These are phyloP conservation scores for Tetrapisispora iriomotensis DNA, from an alignment of 805 yeast genomes.

Conservation along the genomic window DNA sequence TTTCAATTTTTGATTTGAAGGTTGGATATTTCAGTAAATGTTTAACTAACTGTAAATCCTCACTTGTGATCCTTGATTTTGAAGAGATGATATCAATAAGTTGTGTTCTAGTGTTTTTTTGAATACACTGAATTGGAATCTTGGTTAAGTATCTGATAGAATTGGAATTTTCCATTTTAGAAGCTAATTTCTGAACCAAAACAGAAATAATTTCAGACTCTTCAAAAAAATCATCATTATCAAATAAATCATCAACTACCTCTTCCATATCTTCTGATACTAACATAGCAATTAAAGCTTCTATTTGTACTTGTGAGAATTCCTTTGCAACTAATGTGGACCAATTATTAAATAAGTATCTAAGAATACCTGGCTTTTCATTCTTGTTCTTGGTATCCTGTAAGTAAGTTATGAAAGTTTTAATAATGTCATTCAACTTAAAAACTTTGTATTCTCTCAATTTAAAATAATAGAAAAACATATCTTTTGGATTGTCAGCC, in stretches of 20 bases:
- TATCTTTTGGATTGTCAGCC: constrained; percentile 6
- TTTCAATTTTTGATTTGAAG: constrained; percentile 43
- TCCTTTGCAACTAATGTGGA: constrained; percentile 35
- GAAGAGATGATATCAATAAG: constrained; percentile 17
- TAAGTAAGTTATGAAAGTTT: constrained; percentile 15
- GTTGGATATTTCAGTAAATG: constrained; percentile 44
- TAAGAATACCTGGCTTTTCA: constrained; percentile 7
- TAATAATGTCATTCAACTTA: constrained; percentile 14
- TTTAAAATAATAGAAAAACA: constrained; percentile 38
- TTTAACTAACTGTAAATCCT: constrained; percentile 21
- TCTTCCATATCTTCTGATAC: constrained; percentile 16
- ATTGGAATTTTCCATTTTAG: constrained; percentile 3
- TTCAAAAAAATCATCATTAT: constrained; percentile 39
- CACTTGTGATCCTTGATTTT: constrained; percentile 3
- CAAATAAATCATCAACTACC: constrained; percentile 21
- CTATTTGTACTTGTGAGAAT: constrained; percentile 27
- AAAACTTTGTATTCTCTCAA: constrained; percentile 36
- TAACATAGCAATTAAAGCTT: constrained; percentile 23
- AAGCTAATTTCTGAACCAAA: constrained; percentile 19
- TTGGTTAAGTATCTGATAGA: constrained; percentile 7
- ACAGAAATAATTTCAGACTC: constrained; percentile 32
- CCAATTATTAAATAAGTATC: constrained; percentile 43
- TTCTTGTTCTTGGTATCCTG: background rate
- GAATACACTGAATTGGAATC: constrained; percentile 44
- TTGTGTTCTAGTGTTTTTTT: constrained; percentile 29